These are phyloP conservation scores for Solanum chacoense DNA, from an alignment of 305 asterid species.

Conservation along the genomic window DNA sequence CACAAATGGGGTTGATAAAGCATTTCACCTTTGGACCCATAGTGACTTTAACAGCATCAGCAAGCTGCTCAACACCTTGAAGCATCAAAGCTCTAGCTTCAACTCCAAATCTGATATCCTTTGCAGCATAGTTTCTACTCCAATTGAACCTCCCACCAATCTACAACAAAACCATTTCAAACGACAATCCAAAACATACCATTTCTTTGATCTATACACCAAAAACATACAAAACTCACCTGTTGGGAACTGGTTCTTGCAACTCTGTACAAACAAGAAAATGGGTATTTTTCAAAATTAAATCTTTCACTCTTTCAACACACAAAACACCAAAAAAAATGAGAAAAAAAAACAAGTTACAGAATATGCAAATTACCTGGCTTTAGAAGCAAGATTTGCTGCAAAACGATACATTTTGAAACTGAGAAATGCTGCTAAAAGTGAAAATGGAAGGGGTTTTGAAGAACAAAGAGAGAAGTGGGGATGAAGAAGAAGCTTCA, in stretches of 20 bases:
- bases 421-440: not conserved
- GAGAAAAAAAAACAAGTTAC: not conserved
- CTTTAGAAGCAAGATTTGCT: constrained; percentile 66
- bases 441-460: not conserved
- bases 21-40: constrained; percentile 69
- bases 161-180: constrained; percentile 15
- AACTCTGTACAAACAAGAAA: constrained; percentile 23
- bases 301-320: not conserved
- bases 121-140: constrained; percentile 69
- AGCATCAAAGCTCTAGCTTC: constrained; percentile 76
- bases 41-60: constrained; percentile 79
- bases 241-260: constrained; percentile 38
- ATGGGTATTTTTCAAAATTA: not conserved
- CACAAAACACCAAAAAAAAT: not conserved
- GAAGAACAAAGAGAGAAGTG: not conserved
- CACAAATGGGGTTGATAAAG: not conserved
- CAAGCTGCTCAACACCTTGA: constrained; percentile 74
- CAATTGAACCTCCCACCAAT: constrained; percentile 40
- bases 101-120: constrained; percentile 72
- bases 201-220: not conserved
- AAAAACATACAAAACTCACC: constrained; percentile 10
- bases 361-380: constrained; percentile 28
- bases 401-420: constrained; percentile 52
- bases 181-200: not conserved
- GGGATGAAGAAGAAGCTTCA: not conserved